Conservation (phyloP, 1,284 basidiomycete genomes). For the Ustilago nuda region DNA sequence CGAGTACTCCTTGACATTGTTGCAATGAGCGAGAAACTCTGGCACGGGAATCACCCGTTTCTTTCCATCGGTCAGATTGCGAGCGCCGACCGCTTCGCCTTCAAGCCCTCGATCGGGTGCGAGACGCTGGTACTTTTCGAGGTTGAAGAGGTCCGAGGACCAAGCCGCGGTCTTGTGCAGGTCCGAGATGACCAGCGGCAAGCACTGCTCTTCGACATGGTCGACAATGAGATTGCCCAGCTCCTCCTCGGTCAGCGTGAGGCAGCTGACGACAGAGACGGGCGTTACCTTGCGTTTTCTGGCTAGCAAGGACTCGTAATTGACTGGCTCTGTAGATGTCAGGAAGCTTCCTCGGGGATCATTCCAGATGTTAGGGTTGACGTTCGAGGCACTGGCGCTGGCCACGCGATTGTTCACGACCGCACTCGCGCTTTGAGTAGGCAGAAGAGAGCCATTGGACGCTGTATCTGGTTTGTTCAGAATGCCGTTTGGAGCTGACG, state of each 20-base stretch:
- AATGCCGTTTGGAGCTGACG: not conserved
- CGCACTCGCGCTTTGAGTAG: not conserved
- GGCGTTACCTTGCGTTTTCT: not conserved
- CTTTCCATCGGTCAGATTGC: conserved; percentile 15
- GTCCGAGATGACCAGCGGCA: conserved; percentile 40
- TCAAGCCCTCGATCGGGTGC: conserved; percentile 1
- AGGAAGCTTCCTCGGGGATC: conserved; percentile 13
- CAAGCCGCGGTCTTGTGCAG: conserved; percentile 28
- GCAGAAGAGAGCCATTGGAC: not conserved
- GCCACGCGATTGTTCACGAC: not conserved
- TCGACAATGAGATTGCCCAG: conserved; percentile 22
- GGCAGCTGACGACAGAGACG: conserved; percentile 19
- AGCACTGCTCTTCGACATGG: conserved; percentile 21
- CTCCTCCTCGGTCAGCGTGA: conserved; percentile 9
- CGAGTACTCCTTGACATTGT: not conserved
- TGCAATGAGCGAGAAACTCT: conserved; percentile 22
- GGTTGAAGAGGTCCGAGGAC: conserved; percentile 23
- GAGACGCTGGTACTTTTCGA: conserved; percentile 13
- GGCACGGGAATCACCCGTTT: conserved; percentile 5
- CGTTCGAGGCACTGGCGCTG: not conserved
- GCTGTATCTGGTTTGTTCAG: not conserved
- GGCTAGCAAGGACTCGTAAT: conserved; percentile 14
- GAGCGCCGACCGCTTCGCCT: not conserved
- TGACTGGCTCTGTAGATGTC: conserved; percentile 10
- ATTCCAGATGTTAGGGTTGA: not conserved